Percentiles rank a stretch among this genome's conserved stretches.
These are phyloP conservation scores for Clathrospora elynae DNA, from an alignment of 2,329 filamentous ascomycete genomes.

Conservation along the genomic window DNA sequence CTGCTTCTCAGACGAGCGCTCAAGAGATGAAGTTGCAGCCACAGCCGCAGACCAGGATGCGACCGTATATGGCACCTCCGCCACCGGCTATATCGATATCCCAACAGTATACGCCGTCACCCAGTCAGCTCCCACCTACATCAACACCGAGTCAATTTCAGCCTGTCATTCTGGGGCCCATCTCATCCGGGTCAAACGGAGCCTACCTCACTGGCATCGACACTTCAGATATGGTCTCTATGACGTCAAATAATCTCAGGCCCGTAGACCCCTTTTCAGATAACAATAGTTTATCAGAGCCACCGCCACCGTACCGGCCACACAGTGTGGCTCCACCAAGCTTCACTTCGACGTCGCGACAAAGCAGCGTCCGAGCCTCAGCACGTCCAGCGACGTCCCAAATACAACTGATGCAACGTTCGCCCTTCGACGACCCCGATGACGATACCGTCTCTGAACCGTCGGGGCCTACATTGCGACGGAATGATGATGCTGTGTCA, in stretches of 20 bases:
- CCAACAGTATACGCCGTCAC: conserved; percentile 22
- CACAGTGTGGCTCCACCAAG: conserved; percentile 38
- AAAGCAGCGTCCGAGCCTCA: conserved; percentile 38
- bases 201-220: conserved; percentile 48
- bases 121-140: conserved; percentile 24
- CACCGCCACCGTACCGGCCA: conserved; percentile 47
- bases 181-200: conserved; percentile 36
- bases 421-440: conserved; percentile 45
- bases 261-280: conserved; percentile 42
- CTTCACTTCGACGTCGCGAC: conserved; percentile 37
- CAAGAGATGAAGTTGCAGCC: conserved; percentile 38
- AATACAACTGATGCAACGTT: conserved; percentile 33
- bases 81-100: conserved; percentile 4
- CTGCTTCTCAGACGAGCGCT: conserved; percentile 8
- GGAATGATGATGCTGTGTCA: conserved; percentile 31
- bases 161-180: conserved; percentile 45
- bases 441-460: conserved; percentile 38
- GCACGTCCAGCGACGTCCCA: conserved; percentile 22
- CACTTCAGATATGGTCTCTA: conserved; percentile 44
- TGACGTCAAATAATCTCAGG: conserved; percentile 30
- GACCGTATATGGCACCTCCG: conserved; percentile 28
- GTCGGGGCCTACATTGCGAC: conserved; percentile 27
- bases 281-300: conserved; percentile 35
- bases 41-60: conserved; percentile 8
- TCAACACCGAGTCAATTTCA: conserved; percentile 22